Conservation (phyloP, 257 asterid genomes). For the Voacanga thouarsii region DNA sequence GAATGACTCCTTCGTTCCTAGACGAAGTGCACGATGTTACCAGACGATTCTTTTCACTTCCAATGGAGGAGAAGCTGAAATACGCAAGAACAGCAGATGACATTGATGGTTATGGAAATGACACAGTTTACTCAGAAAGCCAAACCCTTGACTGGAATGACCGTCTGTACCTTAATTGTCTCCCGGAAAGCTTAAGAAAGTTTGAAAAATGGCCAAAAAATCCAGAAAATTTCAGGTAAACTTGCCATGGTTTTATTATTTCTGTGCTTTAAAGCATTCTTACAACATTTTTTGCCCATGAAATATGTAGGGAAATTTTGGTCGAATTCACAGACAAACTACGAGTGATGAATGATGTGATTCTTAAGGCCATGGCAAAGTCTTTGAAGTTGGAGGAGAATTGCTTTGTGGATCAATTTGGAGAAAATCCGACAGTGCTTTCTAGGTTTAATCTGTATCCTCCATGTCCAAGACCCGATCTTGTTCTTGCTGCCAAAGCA, state of each 20-base stretch:
- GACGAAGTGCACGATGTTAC: constrained; percentile 24
- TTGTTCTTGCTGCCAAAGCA: constrained; percentile 48
- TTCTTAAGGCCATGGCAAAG: constrained; percentile 31
- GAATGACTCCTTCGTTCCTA: constrained; percentile 19
- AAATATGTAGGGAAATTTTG: constrained; percentile 20
- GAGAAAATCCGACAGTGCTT: constrained; percentile 20
- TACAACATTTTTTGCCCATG: neutral
- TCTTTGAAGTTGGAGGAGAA: constrained; percentile 33
- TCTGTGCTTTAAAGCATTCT: too few relatives aligned
- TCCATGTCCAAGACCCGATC: constrained; percentile 55
- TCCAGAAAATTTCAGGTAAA: constrained; percentile 31
- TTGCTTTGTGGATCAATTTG: constrained; percentile 25
- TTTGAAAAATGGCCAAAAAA: constrained; percentile 36
- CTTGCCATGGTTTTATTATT: too few relatives aligned
- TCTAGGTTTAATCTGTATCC: constrained; percentile 48
- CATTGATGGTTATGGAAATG: constrained; percentile 38
- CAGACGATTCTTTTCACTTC: constrained; percentile 28
- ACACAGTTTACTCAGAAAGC: constrained; percentile 23
- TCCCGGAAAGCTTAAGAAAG: constrained; percentile 23
- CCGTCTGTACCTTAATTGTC: constrained; percentile 28
- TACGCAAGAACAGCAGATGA: constrained; percentile 22
- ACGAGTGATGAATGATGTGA: constrained; percentile 13
- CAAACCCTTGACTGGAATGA: constrained; percentile 39
- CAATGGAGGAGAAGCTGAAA: constrained; percentile 37
- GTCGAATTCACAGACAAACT: constrained; percentile 16